Percentiles rank a stretch among this genome's conserved stretches.
phyloP scores from a whole-genome alignment of 441 rosid species.

The Heliophila coronopifolia region DNA sequence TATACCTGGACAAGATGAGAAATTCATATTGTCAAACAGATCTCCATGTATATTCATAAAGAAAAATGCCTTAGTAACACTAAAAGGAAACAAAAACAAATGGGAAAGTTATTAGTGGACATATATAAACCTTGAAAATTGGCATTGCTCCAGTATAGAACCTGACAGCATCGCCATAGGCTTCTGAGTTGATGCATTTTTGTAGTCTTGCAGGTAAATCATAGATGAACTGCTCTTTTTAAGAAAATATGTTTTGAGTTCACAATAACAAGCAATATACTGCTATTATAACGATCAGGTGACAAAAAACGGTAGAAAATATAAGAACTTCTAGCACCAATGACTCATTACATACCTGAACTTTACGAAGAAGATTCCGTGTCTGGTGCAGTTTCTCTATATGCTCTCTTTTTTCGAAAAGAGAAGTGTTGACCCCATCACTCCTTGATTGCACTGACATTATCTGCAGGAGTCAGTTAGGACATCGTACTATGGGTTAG shows the following conservation, averaged over 20 bases:
- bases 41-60: not conserved
- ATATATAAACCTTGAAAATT: conserved; percentile 62
- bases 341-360: conserved; percentile 54
- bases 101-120: conserved; percentile 6
- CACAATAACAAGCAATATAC: conserved; percentile 8
- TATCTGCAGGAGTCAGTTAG: conserved; percentile 46
- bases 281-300: not conserved
- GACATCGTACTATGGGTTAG: conserved; percentile 1
- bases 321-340: conserved; percentile 15
- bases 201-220: conserved; percentile 95
- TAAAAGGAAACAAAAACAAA: conserved; percentile 9
- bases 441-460: conserved; percentile 94
- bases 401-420: conserved; percentile 90
- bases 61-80: not conserved
- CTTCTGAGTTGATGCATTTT: conserved; percentile 82
- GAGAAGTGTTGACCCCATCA: conserved; percentile 90
- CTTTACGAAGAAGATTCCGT: conserved; percentile 91
- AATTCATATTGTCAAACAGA: not conserved
- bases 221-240: conserved; percentile 91
- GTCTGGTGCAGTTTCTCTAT: conserved; percentile 94
- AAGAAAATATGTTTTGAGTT: conserved; percentile 37
- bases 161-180: conserved; percentile 92
- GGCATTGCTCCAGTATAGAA: conserved; percentile 96
- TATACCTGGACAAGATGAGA: conserved; percentile 49
- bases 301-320: not conserved